Evolutionary conservation across 768 basidiomycete species (phyloP).

Genomic region (Boletus vinaceobasis): DNA sequence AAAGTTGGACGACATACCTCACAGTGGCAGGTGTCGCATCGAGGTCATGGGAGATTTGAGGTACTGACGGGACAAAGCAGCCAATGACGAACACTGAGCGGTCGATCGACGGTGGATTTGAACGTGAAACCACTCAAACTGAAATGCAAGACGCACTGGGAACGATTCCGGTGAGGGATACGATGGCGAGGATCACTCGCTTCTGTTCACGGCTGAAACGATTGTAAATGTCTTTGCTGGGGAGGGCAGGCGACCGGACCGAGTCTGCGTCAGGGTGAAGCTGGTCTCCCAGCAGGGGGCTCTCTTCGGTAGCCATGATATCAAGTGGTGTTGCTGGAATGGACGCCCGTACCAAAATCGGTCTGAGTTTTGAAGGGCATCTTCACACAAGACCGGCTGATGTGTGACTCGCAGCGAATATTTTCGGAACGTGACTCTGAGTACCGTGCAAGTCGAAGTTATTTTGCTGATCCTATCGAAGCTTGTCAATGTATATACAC

Average conservation of each 20-base stretch:
- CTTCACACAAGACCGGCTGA: background rate
- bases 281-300: slow-evolving; percentile 20
- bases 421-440: too few species aligned
- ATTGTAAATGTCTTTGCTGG: slow-evolving; percentile 44
- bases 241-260: background rate
- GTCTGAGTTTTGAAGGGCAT: background rate
- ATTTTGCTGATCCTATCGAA: too few species aligned
- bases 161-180: slow-evolving; percentile 60
- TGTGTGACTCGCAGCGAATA: too few species aligned
- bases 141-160: slow-evolving; percentile 43
- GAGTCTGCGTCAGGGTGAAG: background rate
- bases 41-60: slow-evolving; percentile 67
- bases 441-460: too few species aligned
- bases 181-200: slow-evolving; percentile 50
- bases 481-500: too few species aligned
- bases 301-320: slow-evolving; percentile 29
- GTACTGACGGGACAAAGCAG: slow-evolving; percentile 72
- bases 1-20: slow-evolving; percentile 37
- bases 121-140: background rate
- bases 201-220: slow-evolving; percentile 57
- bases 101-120: background rate
- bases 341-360: background rate
- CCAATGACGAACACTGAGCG: slow-evolving; percentile 61
- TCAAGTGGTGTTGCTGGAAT: background rate
- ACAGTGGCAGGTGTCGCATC: slow-evolving; percentile 53